phyloP scores from a whole-genome alignment of 495 filamentous ascomycete genomes.

The Geopyxis carbonaria region DNA sequence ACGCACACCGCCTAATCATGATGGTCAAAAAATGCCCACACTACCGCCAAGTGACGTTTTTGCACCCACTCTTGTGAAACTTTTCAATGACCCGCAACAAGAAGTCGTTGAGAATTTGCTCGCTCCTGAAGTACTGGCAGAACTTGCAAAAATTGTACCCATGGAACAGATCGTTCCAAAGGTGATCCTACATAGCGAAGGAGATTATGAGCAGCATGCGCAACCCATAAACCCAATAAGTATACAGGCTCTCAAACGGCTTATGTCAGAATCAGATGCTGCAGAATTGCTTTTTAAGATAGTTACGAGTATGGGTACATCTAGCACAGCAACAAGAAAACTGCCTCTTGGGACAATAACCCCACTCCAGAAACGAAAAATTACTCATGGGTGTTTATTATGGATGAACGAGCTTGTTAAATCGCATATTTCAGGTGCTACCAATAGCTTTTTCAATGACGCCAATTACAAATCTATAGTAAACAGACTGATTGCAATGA shows the following conservation, averaged over 20 bases:
- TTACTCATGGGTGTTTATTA: conserved; percentile 21
- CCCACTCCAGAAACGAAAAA: conserved; percentile 21
- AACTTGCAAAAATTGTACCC: conserved; percentile 22
- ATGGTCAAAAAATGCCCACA: conserved; percentile 22
- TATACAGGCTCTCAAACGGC: conserved; percentile 19
- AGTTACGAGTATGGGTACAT: conserved; percentile 20
- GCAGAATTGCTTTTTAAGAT: conserved; percentile 22
- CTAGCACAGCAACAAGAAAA: conserved; percentile 21
- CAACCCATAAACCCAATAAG: conserved; percentile 19
- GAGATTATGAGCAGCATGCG: conserved; percentile 23
- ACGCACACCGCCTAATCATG: conserved; percentile 23
- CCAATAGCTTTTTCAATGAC: conserved; percentile 24
- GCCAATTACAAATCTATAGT: conserved; percentile 21
- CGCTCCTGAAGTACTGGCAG: conserved; percentile 22
- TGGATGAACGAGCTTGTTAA: conserved; percentile 26
- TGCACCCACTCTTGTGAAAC: conserved; percentile 23
- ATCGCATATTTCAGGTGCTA: conserved; percentile 10
- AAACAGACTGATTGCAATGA: conserved; percentile 23
- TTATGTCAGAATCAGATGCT: conserved; percentile 21
- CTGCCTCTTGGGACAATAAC: conserved; percentile 22
- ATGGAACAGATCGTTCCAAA: conserved; percentile 26
- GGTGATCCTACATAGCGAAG: conserved; percentile 21
- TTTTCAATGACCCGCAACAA: conserved; percentile 24
- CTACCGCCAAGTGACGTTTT: conserved; percentile 24
- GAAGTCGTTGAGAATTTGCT: conserved; percentile 27